Evolutionary conservation across 306 rosid genomes (phyloP), one percentile per base, ranked within the genome.

Genomic region (Rosa chinensis): DNA sequence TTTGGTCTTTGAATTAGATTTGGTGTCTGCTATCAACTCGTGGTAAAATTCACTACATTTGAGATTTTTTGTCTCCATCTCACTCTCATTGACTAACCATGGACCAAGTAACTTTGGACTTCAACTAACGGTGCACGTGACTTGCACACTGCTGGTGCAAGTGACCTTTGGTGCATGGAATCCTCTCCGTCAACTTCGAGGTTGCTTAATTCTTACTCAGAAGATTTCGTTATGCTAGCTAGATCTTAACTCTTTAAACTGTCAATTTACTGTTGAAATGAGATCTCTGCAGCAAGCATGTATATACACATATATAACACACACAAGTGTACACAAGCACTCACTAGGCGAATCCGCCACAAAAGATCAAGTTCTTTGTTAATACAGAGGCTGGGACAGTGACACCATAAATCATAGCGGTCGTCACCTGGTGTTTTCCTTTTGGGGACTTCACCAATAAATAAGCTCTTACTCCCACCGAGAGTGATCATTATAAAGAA

Each of bases 341-440:
- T 18, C 39, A 0, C 53, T 72, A 17, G 76, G 76, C 35, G 20
- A 72, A 72, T 52, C 76, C 76, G 64, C 76, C 76, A 10, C 21
- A 72, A 4, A 52, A 72, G 39, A 49, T 49, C 62, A 72, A 72
- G 25, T 48, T 71, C 62, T 5, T 52, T 21, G 76, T 5, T 32
- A 52, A 72, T 18, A 72, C 40, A 52, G 76, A 35, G 64, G 76
- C 47, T 50, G 48, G 76, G 35, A 52, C 76, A 18, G 40, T 52
- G 76, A 52, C 62, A 72, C 17, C 44, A 16, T 49, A 72, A 6
- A 2, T 56, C 62, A 56, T n/a, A 56, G 62, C 11, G 10, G 11
- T n/a, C 75, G 53, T 49, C 62, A 72, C 18, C 64, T 17, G 47
- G 17, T 72, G 18, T 23, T 50, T 72, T 5, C 28, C 32, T 4